Percentiles rank a stretch among this genome's conserved stretches.
Conservation (phyloP, 768 basidiomycete genomes). For the Termitomyces sp. region DNA sequence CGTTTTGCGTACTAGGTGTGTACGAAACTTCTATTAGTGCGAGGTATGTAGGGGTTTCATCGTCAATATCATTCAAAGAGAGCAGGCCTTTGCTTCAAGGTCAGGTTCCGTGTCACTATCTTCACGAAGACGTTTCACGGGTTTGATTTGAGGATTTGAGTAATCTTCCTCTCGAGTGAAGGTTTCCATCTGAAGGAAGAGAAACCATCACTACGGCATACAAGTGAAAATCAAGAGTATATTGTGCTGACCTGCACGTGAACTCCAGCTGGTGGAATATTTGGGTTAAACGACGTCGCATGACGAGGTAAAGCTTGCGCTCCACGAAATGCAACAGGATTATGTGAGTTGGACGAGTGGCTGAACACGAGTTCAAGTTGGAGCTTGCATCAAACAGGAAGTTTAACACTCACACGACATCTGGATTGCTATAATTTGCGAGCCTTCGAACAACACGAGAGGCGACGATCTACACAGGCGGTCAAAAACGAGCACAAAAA, state of each 20-base stretch:
- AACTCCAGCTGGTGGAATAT: conserved; percentile 27
- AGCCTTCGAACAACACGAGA: conserved; percentile 58
- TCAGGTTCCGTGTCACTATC: conserved; percentile 15
- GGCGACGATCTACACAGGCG: conserved; percentile 45
- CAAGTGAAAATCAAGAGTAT: background rate
- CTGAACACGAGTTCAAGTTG: conserved; percentile 12
- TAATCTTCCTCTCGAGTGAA: conserved; percentile 33
- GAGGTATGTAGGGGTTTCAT: background rate
- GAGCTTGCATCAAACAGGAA: background rate
- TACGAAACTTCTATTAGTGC: background rate
- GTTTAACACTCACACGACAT: conserved; percentile 37
- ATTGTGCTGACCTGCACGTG: conserved; percentile 38
- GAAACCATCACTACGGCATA: background rate
- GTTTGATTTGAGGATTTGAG: background rate
- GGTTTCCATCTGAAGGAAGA: conserved; percentile 42
- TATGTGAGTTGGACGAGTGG: conserved; percentile 23
- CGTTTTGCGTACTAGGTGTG: background rate
- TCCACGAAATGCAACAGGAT: conserved; percentile 19
- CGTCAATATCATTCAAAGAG: conserved; percentile 5
- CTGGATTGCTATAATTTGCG: conserved; percentile 45
- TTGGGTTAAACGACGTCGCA: conserved; percentile 17
- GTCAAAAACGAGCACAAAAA: background rate
- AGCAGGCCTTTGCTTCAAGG: conserved; percentile 13
- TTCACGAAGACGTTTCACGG: background rate
- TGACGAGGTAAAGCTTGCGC: conserved; percentile 14